A percentile compares a stretch with the other conserved stretches of the same genome.
Evolutionary conservation across 768 basidiomycete genomes (phyloP).

Genomic region (Antrodiella citrinella): DNA sequence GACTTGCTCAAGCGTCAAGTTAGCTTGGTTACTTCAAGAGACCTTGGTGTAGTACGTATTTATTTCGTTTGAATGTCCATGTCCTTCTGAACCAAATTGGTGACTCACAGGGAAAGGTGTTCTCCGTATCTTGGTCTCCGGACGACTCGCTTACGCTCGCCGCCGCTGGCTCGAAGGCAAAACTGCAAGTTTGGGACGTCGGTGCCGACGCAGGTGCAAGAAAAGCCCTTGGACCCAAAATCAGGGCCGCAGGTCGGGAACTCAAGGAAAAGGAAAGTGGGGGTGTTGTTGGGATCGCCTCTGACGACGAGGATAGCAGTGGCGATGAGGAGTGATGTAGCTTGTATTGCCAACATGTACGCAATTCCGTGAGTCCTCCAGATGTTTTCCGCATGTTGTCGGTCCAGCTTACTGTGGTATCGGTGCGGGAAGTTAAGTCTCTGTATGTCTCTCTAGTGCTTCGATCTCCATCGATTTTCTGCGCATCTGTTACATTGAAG

Average conservation of each 20-base stretch:
- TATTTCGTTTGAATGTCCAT: neutral
- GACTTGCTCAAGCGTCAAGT: constrained; percentile 60
- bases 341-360: too few species aligned
- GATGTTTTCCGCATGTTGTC: too few species aligned
- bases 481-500: too few species aligned
- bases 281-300: constrained; percentile 61
- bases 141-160: constrained; percentile 89
- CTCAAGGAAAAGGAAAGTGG: constrained; percentile 54
- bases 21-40: constrained; percentile 77
- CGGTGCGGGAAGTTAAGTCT: too few species aligned
- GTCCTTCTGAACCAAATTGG: constrained; percentile 1
- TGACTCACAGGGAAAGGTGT: constrained; percentile 80
- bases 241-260: constrained; percentile 61
- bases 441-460: too few species aligned
- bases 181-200: constrained; percentile 93
- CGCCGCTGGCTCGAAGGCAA: constrained; percentile 90
- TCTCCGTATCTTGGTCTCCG: constrained; percentile 85
- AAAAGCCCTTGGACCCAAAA: constrained; percentile 74
- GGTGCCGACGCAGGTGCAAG: constrained; percentile 76
- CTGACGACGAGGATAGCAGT: constrained; percentile 64
- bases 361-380: too few species aligned
- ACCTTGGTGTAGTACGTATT: constrained; percentile 77
- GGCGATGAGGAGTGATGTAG: constrained; percentile 41
- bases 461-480: too few species aligned
- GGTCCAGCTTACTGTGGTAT: too few species aligned